phyloP scores from a whole-genome alignment of 345 rosid species.

The Brassica incana region DNA sequence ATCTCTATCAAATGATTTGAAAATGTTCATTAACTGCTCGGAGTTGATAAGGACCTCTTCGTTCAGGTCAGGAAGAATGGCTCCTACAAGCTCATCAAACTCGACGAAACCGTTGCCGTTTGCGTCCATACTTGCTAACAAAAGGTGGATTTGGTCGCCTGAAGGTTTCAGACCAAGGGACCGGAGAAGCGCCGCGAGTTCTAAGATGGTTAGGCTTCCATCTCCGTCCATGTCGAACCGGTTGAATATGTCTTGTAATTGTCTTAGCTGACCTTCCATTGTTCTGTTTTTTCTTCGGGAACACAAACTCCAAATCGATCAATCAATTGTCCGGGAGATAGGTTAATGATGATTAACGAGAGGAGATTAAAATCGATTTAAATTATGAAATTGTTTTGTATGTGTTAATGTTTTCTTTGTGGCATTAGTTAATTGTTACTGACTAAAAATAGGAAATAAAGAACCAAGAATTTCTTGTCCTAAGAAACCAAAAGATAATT shows the following conservation, averaged over 20 bases:
- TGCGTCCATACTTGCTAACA: slow-evolving; percentile 72
- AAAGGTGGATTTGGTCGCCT: slow-evolving; percentile 67
- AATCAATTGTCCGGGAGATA: not conserved
- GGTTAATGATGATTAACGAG: not conserved
- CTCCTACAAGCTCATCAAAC: slow-evolving; percentile 70
- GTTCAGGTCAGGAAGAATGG: slow-evolving; percentile 57
- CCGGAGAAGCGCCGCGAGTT: slow-evolving; percentile 79
- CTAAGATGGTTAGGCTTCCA: slow-evolving; percentile 87
- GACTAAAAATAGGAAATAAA: slow-evolving; percentile 22
- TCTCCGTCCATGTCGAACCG: slow-evolving; percentile 89
- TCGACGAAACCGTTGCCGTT: slow-evolving; percentile 79
- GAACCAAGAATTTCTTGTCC: not conserved
- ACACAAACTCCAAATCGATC: not conserved
- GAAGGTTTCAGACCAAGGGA: slow-evolving; percentile 78
- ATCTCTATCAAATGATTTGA: slow-evolving; percentile 69
- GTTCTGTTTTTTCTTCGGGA: not conserved
- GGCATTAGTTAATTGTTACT: slow-evolving; percentile 8
- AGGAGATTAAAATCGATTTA: not conserved
- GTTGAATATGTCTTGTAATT: slow-evolving; percentile 59
- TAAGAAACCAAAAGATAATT: not conserved
- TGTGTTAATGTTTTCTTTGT: not conserved
- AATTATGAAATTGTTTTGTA: not conserved
- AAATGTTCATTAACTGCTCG: slow-evolving; percentile 58
- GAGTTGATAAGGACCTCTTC: slow-evolving; percentile 58
- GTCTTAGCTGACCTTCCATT: slow-evolving; percentile 50